These are phyloP conservation scores for Cercophora samala DNA, from an alignment of 495 filamentous ascomycete species.

Conservation along the genomic window DNA sequence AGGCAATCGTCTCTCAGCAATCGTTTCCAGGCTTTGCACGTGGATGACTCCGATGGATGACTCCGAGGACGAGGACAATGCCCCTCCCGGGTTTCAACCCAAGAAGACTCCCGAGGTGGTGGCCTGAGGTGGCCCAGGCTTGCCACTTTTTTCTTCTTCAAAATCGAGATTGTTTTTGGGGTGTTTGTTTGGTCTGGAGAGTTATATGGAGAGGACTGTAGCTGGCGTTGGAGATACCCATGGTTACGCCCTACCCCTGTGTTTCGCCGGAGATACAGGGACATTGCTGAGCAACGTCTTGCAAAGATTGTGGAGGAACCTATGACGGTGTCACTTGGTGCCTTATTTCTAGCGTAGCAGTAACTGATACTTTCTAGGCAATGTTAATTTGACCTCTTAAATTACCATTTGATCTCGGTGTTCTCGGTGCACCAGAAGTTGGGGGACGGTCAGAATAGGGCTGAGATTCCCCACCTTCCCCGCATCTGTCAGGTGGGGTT, in stretches of 20 bases:
- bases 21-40: constrained; percentile 62
- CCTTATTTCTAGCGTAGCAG: not conserved
- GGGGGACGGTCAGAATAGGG: not conserved
- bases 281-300: not conserved
- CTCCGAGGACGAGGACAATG: constrained; percentile 35
- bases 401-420: too few relatives aligned
- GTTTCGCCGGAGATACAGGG: not conserved
- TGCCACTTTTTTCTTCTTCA: not conserved
- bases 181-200: not conserved
- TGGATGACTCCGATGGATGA: constrained; percentile 46
- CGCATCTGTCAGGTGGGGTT: not conserved
- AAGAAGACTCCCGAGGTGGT: constrained; percentile 23
- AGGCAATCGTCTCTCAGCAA: constrained; percentile 46
- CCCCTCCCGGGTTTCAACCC: constrained; percentile 26
- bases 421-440: not conserved
- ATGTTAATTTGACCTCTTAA: not conserved
- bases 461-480: not conserved
- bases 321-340: not conserved
- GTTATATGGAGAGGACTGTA: not conserved
- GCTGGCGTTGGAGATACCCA: not conserved
- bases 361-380: not conserved
- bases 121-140: not conserved
- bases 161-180: not conserved
- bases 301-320: not conserved
- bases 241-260: not conserved